Base-by-base conservation (phyloP, 306 rosid species). In the Medicago lupulina region DNA sequence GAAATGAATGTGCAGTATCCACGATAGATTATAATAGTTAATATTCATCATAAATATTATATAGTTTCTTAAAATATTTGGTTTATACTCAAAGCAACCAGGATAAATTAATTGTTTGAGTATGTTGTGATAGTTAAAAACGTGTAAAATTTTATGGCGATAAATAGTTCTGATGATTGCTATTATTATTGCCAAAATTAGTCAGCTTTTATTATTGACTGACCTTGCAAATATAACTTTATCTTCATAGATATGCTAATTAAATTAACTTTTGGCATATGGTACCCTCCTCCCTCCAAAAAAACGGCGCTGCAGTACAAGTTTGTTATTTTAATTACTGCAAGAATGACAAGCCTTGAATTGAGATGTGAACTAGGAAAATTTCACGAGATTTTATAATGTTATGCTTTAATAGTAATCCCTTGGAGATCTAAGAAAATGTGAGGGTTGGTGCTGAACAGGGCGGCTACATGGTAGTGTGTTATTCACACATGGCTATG, bases 21-120 rank as follows among this genome's bases (percentile, higher is more conserved):
- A 51, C 46, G 57, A 69, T 43, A 68, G 13, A 31, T 44, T 69
- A 34, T 77, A 31, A 34, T 14, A 43, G 21, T 44, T 44, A 44
- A 44, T 44, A 44, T 44, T 11, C 28, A 44, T 50, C 62, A 60
- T 55, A 17, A 60, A 66, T 36, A 43, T 67, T 65, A 39, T n/a
- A 2, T 38, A 47, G 18, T 54, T 34, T 46, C 51, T 64, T 46
- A 10, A 73, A 50, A 55, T 43, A 18, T 46, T 64, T 10, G 18
- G 41, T 73, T 57, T 73, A 57, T 58, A 44, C 71, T 78, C 47
- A 47, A 74, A 39, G 40, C 21, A 57, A 21, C 9, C 57, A 54
- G 63, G 70, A 40, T 70, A 49, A 25, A 15, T 9, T 49, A 34
- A 23, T 61, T 78, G 43, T 71, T 53, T 50, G 70, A 14, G n/a